These are phyloP conservation scores for Solanum hybrid DNA, from an alignment of 305 asterid genomes.

Conservation along the genomic window DNA sequence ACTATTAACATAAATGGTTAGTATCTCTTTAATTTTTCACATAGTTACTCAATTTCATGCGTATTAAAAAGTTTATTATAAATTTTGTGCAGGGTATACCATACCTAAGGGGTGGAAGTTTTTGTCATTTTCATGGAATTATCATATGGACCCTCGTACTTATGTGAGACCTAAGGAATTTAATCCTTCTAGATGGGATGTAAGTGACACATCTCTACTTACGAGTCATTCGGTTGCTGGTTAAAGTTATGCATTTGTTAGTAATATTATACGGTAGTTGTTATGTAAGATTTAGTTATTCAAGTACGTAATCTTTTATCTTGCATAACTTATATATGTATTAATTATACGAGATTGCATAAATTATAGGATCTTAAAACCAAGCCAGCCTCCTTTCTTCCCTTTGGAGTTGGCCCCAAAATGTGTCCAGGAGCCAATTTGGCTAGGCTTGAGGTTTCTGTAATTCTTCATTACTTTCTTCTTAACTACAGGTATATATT, in stretches of 20 bases:
- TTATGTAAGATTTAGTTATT: neutral
- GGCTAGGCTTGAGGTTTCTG: slow-evolving; percentile 56
- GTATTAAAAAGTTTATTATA: too few species aligned
- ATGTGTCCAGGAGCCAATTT: slow-evolving; percentile 80
- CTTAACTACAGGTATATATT: slow-evolving; percentile 38
- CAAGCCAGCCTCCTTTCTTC: slow-evolving; percentile 51
- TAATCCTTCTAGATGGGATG: slow-evolving; percentile 94
- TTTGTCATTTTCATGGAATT: slow-evolving; percentile 55
- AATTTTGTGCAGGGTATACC: slow-evolving; percentile 37
- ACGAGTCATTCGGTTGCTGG: neutral
- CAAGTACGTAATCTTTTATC: too few species aligned
- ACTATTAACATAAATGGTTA: slow-evolving; percentile 49
- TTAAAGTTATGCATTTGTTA: neutral
- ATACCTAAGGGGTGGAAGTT: slow-evolving; percentile 87
- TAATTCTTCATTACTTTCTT: slow-evolving; percentile 65
- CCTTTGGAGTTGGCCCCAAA: slow-evolving; percentile 66
- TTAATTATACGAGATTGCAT: too few species aligned
- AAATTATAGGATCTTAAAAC: slow-evolving; percentile 21
- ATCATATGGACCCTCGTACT: slow-evolving; percentile 53
- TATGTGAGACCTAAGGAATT: slow-evolving; percentile 49
- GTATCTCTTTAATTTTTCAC: neutral
- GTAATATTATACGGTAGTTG: too few species aligned
- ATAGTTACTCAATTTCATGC: too few species aligned
- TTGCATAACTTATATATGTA: neutral
- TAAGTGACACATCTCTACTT: slow-evolving; percentile 20